A percentile compares a stretch with the other conserved stretches of the same genome.
phyloP scores from a whole-genome alignment of 1,284 basidiomycete genomes.

The Pterulicium gracile region DNA sequence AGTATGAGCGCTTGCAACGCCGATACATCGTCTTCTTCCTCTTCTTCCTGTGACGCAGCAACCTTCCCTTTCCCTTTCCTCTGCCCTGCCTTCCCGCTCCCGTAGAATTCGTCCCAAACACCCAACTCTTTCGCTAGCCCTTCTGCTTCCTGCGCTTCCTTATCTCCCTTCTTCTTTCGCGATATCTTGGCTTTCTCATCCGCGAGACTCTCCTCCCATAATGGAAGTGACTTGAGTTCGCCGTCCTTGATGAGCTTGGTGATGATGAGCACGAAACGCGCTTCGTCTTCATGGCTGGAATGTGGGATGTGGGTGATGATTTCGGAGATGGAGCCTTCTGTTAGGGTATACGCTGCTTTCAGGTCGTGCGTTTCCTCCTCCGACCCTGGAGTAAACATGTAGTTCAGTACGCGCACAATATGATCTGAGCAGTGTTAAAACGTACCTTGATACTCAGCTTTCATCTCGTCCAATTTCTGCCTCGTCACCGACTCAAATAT shows the following conservation, averaged over 20 bases:
- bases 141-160: constrained; percentile 82
- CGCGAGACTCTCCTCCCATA: constrained; percentile 65
- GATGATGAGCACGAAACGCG: constrained; percentile 67
- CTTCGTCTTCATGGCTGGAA: constrained; percentile 72
- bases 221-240: constrained; percentile 42
- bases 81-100: constrained; percentile 61
- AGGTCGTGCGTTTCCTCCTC: constrained; percentile 75
- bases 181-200: constrained; percentile 71
- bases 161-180: constrained; percentile 62
- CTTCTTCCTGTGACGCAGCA: constrained; percentile 21
- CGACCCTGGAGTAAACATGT: constrained; percentile 46
- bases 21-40: constrained; percentile 35
- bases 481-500: constrained; percentile 82
- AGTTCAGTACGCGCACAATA: constrained; percentile 4
- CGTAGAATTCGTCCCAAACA: constrained; percentile 94
- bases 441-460: constrained; percentile 83
- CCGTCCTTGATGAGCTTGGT: constrained; percentile 56
- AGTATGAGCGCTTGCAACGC: constrained; percentile 76
- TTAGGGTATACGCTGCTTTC: constrained; percentile 56
- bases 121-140: constrained; percentile 79
- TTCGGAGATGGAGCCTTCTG: constrained; percentile 60
- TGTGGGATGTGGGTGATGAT: constrained; percentile 84
- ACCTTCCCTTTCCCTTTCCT: constrained; percentile 49
- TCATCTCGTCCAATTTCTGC: constrained; percentile 81
- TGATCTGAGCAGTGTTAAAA: constrained; percentile 3